A percentile compares a stretch with the other conserved stretches of the same genome.
Conservation (phyloP, 345 rosid genomes). For the Orychophragmus violaceus region DNA sequence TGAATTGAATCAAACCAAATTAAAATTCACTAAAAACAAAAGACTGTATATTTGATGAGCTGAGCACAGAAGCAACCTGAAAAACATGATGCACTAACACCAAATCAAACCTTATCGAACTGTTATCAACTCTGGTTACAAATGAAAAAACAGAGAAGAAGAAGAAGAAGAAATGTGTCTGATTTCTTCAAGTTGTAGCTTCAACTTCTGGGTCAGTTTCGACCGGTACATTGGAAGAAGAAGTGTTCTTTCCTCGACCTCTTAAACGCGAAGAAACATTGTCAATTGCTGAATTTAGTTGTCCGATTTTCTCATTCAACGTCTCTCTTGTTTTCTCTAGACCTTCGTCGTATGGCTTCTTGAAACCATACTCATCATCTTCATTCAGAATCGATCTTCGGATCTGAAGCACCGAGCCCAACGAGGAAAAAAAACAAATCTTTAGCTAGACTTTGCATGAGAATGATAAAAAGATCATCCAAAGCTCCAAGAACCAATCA, state of each 20-base stretch:
- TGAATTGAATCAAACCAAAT: not conserved
- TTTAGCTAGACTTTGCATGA: not conserved
- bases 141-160: not conserved
- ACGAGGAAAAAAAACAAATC: not conserved
- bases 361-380: constrained; percentile 79
- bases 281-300: constrained; percentile 89
- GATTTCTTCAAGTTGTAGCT: constrained; percentile 40
- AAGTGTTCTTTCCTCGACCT: constrained; percentile 48
- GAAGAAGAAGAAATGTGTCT: not conserved
- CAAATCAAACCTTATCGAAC: not conserved
- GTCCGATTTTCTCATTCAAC: constrained; percentile 72
- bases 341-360: constrained; percentile 78
- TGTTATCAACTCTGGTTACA: not conserved
- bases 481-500: not conserved
- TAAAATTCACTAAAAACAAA: not conserved
- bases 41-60: not conserved
- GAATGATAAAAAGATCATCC: not conserved
- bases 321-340: constrained; percentile 89
- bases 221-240: constrained; percentile 31
- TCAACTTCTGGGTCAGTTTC: constrained; percentile 67
- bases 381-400: constrained; percentile 70
- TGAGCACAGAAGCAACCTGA: not conserved
- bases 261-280: constrained; percentile 78
- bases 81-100: not conserved
- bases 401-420: constrained; percentile 39